Conservation (phyloP, 2,329 filamentous ascomycete species). For the Cladosporium sp. region DNA sequence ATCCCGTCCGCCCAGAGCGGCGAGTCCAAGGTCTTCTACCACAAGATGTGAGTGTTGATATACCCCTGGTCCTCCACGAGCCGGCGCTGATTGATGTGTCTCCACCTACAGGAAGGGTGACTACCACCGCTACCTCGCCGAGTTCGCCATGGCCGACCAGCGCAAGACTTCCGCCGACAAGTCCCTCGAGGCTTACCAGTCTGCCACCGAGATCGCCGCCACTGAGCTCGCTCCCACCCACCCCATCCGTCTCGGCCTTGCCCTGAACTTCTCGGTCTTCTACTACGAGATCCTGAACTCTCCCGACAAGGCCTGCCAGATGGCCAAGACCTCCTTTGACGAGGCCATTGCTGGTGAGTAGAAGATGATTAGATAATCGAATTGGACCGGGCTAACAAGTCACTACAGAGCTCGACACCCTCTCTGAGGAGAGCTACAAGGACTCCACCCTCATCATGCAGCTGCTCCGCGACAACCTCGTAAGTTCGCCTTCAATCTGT, state of each 20-base stretch:
- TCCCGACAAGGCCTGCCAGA: conserved; percentile 95
- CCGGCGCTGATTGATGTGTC: conserved; percentile 11
- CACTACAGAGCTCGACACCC: conserved; percentile 77
- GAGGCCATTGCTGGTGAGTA: conserved; percentile 82
- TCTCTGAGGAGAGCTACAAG: conserved; percentile 99
- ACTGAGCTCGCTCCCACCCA: conserved; percentile 88
- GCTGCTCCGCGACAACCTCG: conserved; percentile 93
- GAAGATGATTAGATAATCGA: background rate
- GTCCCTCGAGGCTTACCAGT: conserved; percentile 96
- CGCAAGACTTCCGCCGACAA: conserved; percentile 92
- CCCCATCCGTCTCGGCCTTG: conserved; percentile 87
- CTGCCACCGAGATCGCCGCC: conserved; percentile 82
- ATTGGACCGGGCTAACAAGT: conserved; percentile 10
- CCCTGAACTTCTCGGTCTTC: conserved; percentile 97
- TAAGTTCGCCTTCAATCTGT: conserved; percentile 36
- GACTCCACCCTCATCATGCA: conserved; percentile 99
- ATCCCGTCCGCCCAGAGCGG: conserved; percentile 92
- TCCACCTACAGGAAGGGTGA: conserved; percentile 79
- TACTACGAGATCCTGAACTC: conserved; percentile 99
- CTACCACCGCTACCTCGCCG: conserved; percentile 98
- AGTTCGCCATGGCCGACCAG: conserved; percentile 92
- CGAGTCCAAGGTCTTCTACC: conserved; percentile 99
- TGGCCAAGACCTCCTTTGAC: conserved; percentile 93
- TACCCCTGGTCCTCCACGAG: background rate
- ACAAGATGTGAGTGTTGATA: conserved; percentile 78